Evolutionary conservation across 345 rosid genomes (phyloP), one percentile per base, ranked within the genome.

Genomic region (Ailanthus altissimus): DNA sequence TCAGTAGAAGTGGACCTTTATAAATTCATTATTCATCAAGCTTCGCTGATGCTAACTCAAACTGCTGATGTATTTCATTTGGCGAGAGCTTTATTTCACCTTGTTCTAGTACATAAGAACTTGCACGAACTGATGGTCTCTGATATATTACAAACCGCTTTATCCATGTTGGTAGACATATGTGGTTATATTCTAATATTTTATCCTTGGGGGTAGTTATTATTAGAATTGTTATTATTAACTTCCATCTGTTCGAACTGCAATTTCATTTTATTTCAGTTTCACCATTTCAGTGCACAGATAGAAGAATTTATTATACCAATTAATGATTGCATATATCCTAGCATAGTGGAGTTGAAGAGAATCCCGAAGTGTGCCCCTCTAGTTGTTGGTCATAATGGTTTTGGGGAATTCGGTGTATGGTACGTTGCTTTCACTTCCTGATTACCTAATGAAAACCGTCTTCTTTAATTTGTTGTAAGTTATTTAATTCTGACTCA

Each of bases 301-400:
- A 70, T 59, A 0, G 92, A 91, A 78, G 90, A 93, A 73, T 89
- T 77, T 65, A 77, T 80, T 68, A 78, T 91, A 58, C 82, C 84
- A 54, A 77, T 83, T 59, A 83, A 81, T 73, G 87, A 85, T 77
- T 77, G 75, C 79, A 66, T 78, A 73, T 82, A 86, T 71, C 82
- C 94, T 68, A 78, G 87, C 86, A 86, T 91, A 73, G 79, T 90
- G 78, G 97, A 89, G 73, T 76, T 96, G 86, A 90, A 90, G 89
- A 90, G 85, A 80, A 85, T 93, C 78, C 91, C 93, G 8, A 83
- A 87, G 50, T 83, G 81, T 88, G 83, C 86, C 58, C 77, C 80
- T 83, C 86, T 93, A 18, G 83, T 95, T 69, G 72, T 93, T 21
- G 97, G 98, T 73, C 94, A 87, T 80, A 86, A 89, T 80, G 94